Conservation (phyloP, 257 asterid species). For the Lycium ferocissimum region DNA sequence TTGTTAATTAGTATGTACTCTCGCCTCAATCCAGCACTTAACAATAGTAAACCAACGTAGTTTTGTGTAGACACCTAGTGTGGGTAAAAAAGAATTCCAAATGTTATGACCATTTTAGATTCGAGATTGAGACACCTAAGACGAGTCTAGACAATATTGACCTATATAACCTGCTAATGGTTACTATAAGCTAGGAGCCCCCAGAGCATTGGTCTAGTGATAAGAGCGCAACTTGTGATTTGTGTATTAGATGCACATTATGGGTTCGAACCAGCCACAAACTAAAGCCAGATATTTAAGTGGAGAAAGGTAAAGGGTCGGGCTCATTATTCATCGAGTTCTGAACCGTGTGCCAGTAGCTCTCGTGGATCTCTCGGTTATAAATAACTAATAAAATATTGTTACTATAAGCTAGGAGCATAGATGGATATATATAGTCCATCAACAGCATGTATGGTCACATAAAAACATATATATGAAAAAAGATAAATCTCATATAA, state of each 20-base stretch:
- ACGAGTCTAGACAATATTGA: neutral
- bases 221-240: neutral
- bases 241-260: rapidly evolving
- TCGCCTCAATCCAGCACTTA: neutral
- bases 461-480: neutral
- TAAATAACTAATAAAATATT: no score
- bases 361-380: neutral
- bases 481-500: neutral
- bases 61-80: neutral
- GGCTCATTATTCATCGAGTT: neutral
- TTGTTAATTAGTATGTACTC: neutral
- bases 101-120: neutral
- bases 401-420: neutral
- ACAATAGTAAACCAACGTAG: neutral
- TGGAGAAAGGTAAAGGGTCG: neutral
- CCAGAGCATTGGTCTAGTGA: no score
- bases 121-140: neutral
- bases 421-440: neutral
- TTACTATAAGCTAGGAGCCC: no score
- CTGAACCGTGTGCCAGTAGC: neutral
- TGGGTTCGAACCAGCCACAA: rapidly evolving
- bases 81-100: neutral
- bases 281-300: neutral
- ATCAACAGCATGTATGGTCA: neutral
- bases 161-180: no score